Evolutionary conservation across 139 green algal genomes (phyloP).

Genomic region (Trebouxia sp.): DNA sequence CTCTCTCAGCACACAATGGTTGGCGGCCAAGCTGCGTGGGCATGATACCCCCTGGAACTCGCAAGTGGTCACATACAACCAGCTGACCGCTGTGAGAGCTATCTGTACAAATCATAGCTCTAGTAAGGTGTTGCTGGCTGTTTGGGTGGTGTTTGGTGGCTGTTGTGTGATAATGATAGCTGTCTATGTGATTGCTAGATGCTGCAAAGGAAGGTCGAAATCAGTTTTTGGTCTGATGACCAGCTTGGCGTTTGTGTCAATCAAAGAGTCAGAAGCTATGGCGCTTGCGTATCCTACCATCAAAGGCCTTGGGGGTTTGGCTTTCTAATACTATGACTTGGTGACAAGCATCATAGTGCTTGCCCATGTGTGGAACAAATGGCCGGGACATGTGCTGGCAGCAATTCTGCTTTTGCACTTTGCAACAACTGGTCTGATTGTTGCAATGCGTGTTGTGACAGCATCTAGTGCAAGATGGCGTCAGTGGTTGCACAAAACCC

Average conservation of each 20-base stretch:
- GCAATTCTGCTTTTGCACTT: not conserved
- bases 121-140: not conserved
- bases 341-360: not conserved
- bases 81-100: not conserved
- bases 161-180: not conserved
- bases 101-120: not conserved
- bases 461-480: not conserved
- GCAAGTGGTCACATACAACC: not conserved
- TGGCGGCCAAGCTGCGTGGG: not conserved
- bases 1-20: not conserved
- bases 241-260: not conserved
- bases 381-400: not conserved
- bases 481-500: no score
- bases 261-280: not conserved
- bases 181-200: not conserved
- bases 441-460: no score
- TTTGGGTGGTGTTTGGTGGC: not conserved
- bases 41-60: no score
- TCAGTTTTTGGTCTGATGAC: no score
- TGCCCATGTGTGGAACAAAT: not conserved
- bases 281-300: not conserved
- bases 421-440: not conserved
- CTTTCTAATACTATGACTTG: not conserved
- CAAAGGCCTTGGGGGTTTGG: not conserved
- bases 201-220: not conserved